These are phyloP conservation scores for Kodamaea sp. DNA, from an alignment of 1,139 yeast species.

Conservation along the genomic window DNA sequence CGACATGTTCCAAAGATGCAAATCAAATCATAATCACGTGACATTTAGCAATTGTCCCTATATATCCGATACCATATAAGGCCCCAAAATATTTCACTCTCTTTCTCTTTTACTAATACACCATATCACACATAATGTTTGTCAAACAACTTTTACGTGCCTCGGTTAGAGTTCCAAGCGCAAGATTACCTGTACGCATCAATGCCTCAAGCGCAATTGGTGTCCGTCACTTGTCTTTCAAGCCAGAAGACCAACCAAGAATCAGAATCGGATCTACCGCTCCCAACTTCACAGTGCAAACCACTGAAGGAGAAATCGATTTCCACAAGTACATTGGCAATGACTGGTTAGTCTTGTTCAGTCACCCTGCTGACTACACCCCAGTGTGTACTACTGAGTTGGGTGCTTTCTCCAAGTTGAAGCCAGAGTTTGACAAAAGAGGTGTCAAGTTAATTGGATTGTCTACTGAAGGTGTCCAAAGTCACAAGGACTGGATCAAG, in stretches of 20 bases:
- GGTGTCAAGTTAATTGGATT: conserved; percentile 76
- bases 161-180: conserved; percentile 2
- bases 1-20: no score
- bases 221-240: conserved; percentile 47
- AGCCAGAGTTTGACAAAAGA: conserved; percentile 78
- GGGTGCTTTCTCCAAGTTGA: conserved; percentile 83
- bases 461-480: conserved; percentile 68
- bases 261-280: conserved; percentile 70
- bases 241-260: conserved; percentile 66
- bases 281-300: conserved; percentile 74
- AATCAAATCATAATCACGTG: no score
- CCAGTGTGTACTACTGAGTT: conserved; percentile 91
- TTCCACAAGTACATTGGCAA: conserved; percentile 78
- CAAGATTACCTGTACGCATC: conserved; percentile 3
- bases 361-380: conserved; percentile 87
- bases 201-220: conserved; percentile 9
- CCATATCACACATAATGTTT: conserved; percentile 10
- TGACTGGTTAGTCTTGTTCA: conserved; percentile 77
- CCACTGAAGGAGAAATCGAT: conserved; percentile 72
- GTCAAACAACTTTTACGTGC: conserved; percentile 15
- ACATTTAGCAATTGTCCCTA: conserved; percentile 2
- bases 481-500: conserved; percentile 79
- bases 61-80: no score
- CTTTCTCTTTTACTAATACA: no score
- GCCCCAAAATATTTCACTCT: neutral